Base-by-base conservation (phyloP, 176 grass and related monocot genomes). In the Leersia perrieri region DNA sequence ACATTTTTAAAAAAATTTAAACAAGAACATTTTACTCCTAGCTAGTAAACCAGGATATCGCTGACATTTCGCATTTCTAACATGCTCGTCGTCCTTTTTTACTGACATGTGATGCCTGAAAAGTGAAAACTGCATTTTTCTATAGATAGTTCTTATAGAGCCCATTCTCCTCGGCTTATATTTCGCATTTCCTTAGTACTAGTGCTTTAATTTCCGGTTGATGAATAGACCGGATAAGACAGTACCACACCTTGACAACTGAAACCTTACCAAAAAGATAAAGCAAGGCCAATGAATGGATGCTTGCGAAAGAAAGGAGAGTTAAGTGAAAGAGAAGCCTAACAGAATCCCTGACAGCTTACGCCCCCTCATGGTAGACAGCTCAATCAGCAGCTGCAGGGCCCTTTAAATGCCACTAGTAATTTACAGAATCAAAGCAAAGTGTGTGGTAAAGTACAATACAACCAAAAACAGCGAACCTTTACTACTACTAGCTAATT, bases 391-490 rank as follows among this genome's bases (percentile, higher is more conserved):
- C 70, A 34, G 80, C 68, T 33, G 78, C 78, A 87, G 62, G 47
- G 53, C 35, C n/a, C 61, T 80, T 68, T 68, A 84, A 67, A 63
- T 31, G 76, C 26, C 76, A 1, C 39, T 66, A 30, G 77, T 76
- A 53, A 53, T 53, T 80, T 76, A 64, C 64, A 61, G 77, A 70
- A 33, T 70, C 82, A 75, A 28, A 49, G 32, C 53, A 76, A 81
- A 53, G 72, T 66, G 87, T 77, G 53, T 81, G 53, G 49, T 64
- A 55, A 76, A 84, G 82, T 9, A 72, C 65, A 72, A 44, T 32
- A 8, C 65, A 72, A 75, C 87, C 77, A 77, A 85, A 89, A 89
- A 85, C 77, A 85, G 26, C 25, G 70, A 75, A 31, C 25, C n/a
- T n/a, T n/a, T n/a, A 26, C 23, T 63, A n/a, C n/a, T 63, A 5